These are phyloP conservation scores for Durotheca rogersii DNA, from an alignment of 495 filamentous ascomycete genomes.

Conservation along the genomic window DNA sequence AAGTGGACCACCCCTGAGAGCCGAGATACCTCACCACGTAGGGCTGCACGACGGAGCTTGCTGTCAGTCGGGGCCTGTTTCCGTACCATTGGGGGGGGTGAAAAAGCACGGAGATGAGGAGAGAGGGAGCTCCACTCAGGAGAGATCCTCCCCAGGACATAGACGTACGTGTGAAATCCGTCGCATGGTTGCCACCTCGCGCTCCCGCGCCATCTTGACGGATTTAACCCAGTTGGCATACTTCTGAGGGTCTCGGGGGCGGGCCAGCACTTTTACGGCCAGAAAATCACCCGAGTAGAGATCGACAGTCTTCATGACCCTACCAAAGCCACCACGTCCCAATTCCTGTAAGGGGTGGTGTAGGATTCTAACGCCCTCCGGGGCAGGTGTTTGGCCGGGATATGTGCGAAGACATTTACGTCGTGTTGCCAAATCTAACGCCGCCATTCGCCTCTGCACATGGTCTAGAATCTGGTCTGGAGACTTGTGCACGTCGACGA, in stretches of 20 bases:
- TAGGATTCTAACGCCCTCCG: neutral
- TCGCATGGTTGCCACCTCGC: neutral
- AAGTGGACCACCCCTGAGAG: constrained; percentile 9
- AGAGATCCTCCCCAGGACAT: no score
- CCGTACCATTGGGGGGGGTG: neutral
- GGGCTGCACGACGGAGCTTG: neutral
- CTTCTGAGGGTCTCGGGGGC: neutral
- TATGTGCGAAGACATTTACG: neutral
- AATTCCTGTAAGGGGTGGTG: neutral
- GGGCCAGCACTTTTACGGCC: constrained; percentile 7
- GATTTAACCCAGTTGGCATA: neutral
- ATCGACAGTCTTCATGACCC: constrained; percentile 12
- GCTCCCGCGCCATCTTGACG: neutral
- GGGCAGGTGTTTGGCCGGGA: neutral
- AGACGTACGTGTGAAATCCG: constrained; percentile 1
- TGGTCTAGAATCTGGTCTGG: neutral
- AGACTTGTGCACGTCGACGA: neutral
- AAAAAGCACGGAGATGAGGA: neutral
- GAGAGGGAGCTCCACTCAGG: neutral
- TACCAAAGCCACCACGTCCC: constrained; percentile 6
- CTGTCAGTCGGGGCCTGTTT: neutral
- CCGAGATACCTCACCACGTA: constrained; percentile 6
- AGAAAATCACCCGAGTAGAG: constrained; percentile 4
- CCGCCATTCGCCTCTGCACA: neutral
- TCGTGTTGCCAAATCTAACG: no score